These are phyloP conservation scores for Hemerocallis citrina DNA, from an alignment of 106 monocot genomes.

Conservation along the genomic window DNA sequence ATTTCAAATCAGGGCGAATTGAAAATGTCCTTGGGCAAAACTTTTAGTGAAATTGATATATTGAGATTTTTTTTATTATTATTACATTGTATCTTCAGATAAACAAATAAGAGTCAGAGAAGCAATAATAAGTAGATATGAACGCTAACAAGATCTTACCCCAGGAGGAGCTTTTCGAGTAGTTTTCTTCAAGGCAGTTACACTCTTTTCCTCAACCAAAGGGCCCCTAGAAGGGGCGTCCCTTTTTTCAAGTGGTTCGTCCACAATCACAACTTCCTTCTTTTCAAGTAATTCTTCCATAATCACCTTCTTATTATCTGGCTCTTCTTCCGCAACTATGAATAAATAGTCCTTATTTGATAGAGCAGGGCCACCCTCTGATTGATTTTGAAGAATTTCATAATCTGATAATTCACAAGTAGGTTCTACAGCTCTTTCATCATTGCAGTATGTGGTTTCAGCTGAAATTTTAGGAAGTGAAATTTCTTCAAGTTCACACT, in stretches of 20 bases:
- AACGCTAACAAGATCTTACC: conserved; percentile 16
- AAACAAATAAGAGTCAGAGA: background rate
- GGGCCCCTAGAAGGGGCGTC: conserved; percentile 14
- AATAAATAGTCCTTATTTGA: conserved; percentile 7
- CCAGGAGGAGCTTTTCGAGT: conserved; percentile 17
- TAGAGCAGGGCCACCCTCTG: background rate
- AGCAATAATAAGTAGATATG: background rate
- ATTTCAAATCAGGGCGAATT: no score
- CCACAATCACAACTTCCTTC: background rate
- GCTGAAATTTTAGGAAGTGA: background rate
- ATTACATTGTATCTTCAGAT: no score
- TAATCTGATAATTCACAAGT: background rate
- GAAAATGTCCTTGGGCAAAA: no score
- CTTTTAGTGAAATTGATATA: no score
- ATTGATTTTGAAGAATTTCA: conserved; percentile 11
- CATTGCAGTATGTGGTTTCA: background rate
- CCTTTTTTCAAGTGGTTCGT: conserved; percentile 5
- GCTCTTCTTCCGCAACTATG: conserved; percentile 15
- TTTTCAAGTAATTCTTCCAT: conserved; percentile 14
- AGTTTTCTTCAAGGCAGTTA: conserved; percentile 23
- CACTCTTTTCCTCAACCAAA: conserved; percentile 13
- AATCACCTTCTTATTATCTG: conserved; percentile 11
- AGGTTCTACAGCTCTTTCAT: background rate
- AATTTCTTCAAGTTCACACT: conserved; percentile 26
- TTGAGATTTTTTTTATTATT: no score